A percentile compares a stretch with the other conserved stretches of the same genome.
These are phyloP conservation scores for Maudiozyma humilis DNA, from an alignment of 1,139 yeast species.

Conservation along the genomic window DNA sequence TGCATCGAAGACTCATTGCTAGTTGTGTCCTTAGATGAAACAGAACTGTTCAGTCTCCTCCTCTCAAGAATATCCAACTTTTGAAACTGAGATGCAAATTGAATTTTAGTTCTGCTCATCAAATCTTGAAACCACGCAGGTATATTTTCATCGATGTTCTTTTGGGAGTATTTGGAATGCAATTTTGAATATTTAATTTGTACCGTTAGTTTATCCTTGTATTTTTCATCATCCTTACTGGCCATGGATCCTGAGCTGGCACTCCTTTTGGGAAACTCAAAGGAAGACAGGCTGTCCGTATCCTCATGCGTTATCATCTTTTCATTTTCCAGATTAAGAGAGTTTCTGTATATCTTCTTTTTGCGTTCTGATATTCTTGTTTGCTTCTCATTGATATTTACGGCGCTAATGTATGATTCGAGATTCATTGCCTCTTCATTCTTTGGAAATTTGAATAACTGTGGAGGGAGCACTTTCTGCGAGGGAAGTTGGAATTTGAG, in stretches of 20 bases:
- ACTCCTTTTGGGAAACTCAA: constrained; percentile 19
- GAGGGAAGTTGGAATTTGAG: constrained; percentile 34
- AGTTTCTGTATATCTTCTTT: constrained; percentile 2
- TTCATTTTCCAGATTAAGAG: neutral
- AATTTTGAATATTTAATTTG: constrained; percentile 22
- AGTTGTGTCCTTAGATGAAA: constrained; percentile 7
- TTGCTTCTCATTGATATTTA: constrained; percentile 24
- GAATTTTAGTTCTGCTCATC: constrained; percentile 25
- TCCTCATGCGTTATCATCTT: constrained; percentile 9
- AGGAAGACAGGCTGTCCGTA: constrained; percentile 12
- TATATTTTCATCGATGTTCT: constrained; percentile 19
- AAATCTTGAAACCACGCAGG: constrained; percentile 36
- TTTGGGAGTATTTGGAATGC: constrained; percentile 11
- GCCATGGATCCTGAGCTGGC: neutral
- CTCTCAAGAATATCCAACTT: constrained; percentile 36
- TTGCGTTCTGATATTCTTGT: neutral
- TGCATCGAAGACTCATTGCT: constrained; percentile 2
- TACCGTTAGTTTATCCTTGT: constrained; percentile 20
- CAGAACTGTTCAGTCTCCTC: constrained; percentile 32
- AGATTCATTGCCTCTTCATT: constrained; percentile 37
- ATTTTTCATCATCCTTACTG: constrained; percentile 2
- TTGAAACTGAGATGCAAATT: constrained; percentile 34
- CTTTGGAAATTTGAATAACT: constrained; percentile 37
- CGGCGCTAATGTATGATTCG: constrained; percentile 29
- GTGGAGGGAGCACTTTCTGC: constrained; percentile 13